Evolutionary conservation across 2,329 filamentous ascomycete genomes (phyloP).

Genomic region (Massarina eburnea): DNA sequence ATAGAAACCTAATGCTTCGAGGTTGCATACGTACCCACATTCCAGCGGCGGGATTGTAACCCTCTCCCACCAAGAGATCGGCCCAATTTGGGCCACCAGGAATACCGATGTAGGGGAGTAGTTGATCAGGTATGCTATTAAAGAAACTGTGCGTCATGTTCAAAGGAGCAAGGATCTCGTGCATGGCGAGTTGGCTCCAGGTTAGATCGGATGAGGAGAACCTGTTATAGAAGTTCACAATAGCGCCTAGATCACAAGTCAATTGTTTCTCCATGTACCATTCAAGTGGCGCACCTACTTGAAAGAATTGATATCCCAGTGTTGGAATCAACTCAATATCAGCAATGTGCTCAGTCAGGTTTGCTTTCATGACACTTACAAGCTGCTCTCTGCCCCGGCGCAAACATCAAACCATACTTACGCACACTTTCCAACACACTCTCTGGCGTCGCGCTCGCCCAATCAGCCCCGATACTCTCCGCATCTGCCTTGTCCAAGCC

Average conservation of each 20-base stretch:
- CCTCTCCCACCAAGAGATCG: slow-evolving; percentile 27
- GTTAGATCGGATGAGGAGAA: slow-evolving; percentile 14
- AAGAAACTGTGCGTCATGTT: slow-evolving; percentile 34
- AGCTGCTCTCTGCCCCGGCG: slow-evolving; percentile 29
- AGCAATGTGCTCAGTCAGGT: slow-evolving; percentile 1
- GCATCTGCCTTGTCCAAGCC: slow-evolving; percentile 25
- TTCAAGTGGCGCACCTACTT: slow-evolving; percentile 2
- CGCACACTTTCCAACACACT: slow-evolving; percentile 20
- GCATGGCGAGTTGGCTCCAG: slow-evolving; percentile 24
- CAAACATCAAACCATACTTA: slow-evolving; percentile 30
- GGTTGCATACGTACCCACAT: slow-evolving; percentile 28
- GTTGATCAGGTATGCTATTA: slow-evolving; percentile 19
- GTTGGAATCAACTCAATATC: too few species aligned
- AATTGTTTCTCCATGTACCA: background rate
- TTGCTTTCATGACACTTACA: slow-evolving; percentile 7
- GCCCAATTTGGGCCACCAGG: slow-evolving; percentile 32
- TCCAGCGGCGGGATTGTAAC: slow-evolving; percentile 35
- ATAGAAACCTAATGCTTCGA: background rate
- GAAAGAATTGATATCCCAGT: slow-evolving; percentile 30
- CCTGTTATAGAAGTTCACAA: slow-evolving; percentile 26
- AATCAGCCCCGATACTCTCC: slow-evolving; percentile 26
- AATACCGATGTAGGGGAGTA: slow-evolving; percentile 20
- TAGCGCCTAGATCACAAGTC: slow-evolving; percentile 17
- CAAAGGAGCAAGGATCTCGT: slow-evolving; percentile 23
- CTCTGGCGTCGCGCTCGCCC: slow-evolving; percentile 22